Percentiles rank a stretch among this genome's conserved stretches.
Conservation (phyloP, 2,329 filamentous ascomycete species). For the Penicillium sp. region DNA sequence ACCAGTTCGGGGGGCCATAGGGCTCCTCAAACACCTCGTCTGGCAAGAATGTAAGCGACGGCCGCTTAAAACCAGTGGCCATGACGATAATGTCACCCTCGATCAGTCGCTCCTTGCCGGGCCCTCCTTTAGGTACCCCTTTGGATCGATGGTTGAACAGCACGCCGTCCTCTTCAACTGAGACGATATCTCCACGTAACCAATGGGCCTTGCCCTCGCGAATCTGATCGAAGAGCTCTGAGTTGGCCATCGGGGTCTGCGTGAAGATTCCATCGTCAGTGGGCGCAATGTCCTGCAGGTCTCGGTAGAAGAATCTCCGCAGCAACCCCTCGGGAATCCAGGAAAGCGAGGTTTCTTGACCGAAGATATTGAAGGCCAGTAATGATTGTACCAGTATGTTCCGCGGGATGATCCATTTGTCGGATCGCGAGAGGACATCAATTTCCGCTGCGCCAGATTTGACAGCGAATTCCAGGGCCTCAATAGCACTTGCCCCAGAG, state of each 20-base stretch:
- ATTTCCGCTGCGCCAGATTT: conserved; percentile 64
- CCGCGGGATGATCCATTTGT: conserved; percentile 85
- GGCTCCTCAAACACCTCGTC: conserved; percentile 68
- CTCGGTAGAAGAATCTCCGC: conserved; percentile 76
- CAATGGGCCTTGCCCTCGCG: conserved; percentile 70
- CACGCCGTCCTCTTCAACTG: conserved; percentile 63
- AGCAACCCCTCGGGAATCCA: conserved; percentile 76
- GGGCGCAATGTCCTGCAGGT: conserved; percentile 71
- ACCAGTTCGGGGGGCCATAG: conserved; percentile 81
- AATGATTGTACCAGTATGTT: conserved; percentile 72
- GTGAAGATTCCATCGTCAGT: conserved; percentile 67
- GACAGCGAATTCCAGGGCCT: conserved; percentile 76
- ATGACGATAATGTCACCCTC: conserved; percentile 75
- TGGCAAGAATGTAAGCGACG: conserved; percentile 67
- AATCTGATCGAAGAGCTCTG: conserved; percentile 72
- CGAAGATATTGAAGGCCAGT: conserved; percentile 74
- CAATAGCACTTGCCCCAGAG: conserved; percentile 75
- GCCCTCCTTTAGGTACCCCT: conserved; percentile 73
- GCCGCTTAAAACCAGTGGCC: conserved; percentile 77
- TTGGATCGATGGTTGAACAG: conserved; percentile 67
- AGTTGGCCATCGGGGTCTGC: conserved; percentile 83
- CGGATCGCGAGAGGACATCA: conserved; percentile 70
- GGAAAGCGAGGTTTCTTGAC: conserved; percentile 70
- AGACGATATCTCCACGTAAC: conserved; percentile 75
- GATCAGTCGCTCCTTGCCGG: conserved; percentile 64